phyloP scores from a whole-genome alignment of 148 eudicot genomes.

The Camellia lanceoleosa region DNA sequence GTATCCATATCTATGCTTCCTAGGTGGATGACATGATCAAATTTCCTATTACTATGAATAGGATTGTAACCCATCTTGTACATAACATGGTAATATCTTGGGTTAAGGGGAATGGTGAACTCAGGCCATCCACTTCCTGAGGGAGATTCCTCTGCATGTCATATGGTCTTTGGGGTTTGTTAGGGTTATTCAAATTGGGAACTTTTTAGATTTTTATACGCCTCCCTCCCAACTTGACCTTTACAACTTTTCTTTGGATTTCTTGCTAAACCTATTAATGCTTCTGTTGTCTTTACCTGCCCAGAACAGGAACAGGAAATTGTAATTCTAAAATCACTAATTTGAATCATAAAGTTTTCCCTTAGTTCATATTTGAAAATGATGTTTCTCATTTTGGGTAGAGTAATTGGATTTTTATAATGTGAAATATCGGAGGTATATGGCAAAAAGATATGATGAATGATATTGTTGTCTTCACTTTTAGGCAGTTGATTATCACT shows the following conservation, averaged over 20 bases:
- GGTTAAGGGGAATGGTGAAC: background rate
- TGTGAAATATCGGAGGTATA: slow-evolving; percentile 3
- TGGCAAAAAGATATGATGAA: background rate
- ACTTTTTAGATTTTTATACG: background rate
- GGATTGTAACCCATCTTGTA: background rate
- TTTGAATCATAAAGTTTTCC: background rate
- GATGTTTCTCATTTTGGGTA: background rate
- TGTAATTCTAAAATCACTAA: background rate
- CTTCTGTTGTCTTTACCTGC: background rate
- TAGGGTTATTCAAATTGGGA: background rate
- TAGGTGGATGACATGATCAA: background rate
- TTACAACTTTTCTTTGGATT: background rate
- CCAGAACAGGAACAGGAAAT: background rate
- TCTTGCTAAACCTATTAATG: background rate
- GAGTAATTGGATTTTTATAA: background rate
- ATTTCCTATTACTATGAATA: background rate
- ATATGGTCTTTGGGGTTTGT: background rate
- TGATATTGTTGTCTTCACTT: background rate
- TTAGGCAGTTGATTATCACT: background rate
- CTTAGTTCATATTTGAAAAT: background rate
- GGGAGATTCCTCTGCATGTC: background rate
- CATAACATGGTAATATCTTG: background rate
- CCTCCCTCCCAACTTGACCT: background rate
- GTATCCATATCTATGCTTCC: background rate
- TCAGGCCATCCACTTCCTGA: background rate